phyloP scores from a whole-genome alignment of 192 early-diverging fungal genomes.

The Backusella macrospora region DNA sequence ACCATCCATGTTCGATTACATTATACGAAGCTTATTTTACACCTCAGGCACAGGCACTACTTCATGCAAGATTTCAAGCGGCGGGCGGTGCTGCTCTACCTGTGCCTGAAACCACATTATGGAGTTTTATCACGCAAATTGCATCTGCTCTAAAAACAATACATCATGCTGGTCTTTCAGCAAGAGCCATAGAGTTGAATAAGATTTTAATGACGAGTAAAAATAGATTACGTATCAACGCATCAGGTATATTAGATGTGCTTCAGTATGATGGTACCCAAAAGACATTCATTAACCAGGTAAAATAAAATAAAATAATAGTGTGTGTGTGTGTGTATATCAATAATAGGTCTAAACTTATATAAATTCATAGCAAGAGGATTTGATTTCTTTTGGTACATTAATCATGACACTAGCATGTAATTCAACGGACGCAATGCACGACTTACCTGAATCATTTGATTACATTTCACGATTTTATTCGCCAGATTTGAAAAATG shows the following conservation, averaged over 20 bases:
- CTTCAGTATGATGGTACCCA: constrained; percentile 72
- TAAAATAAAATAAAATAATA: too few species aligned
- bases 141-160: constrained; percentile 78
- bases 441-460: constrained; percentile 76
- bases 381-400: constrained; percentile 81
- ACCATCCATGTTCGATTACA: constrained; percentile 82
- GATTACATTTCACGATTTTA: constrained; percentile 77
- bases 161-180: constrained; percentile 81
- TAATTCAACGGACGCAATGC: constrained; percentile 65
- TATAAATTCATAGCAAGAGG: constrained; percentile 69
- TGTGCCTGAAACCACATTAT: constrained; percentile 72
- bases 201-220: constrained; percentile 87
- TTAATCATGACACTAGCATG: constrained; percentile 78
- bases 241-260: constrained; percentile 74
- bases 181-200: constrained; percentile 73
- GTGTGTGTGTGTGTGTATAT: background rate
- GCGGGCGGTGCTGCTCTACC: constrained; percentile 36
- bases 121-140: constrained; percentile 84
- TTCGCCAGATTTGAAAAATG: constrained; percentile 81
- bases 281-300: constrained; percentile 58
- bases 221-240: constrained; percentile 79
- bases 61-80: constrained; percentile 40
- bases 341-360: background rate
- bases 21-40: constrained; percentile 71
- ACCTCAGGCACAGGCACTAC: constrained; percentile 49